phyloP scores from a whole-genome alignment of 2,329 filamentous ascomycete species.

The Fusarium floridanum region DNA sequence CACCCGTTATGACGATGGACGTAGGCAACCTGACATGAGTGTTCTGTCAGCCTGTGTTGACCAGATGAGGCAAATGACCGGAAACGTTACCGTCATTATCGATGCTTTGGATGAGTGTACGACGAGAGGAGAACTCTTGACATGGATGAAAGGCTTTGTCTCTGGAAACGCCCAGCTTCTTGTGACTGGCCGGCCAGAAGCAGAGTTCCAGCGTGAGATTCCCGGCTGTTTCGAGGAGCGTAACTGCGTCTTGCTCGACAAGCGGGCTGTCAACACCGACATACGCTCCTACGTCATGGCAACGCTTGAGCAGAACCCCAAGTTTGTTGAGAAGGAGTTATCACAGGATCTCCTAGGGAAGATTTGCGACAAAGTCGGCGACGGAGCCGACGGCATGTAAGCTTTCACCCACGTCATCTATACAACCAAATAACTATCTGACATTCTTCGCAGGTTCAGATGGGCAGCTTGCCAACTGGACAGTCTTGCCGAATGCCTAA shows the following conservation, averaged over 20 bases:
- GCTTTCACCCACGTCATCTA: conserved; percentile 9
- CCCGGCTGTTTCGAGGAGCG: conserved; percentile 14
- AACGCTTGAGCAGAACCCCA: conserved; percentile 27
- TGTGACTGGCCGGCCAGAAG: conserved; percentile 36
- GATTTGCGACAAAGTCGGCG: conserved; percentile 27
- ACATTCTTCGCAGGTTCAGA: conserved; percentile 41
- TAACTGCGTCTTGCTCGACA: conserved; percentile 35
- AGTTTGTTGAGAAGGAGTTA: conserved; percentile 32
- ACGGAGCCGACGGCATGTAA: conserved; percentile 48
- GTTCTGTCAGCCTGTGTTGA: no score
- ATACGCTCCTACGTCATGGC: conserved; percentile 27
- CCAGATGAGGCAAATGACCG: no score
- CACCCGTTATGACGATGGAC: no score
- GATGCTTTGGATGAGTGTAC: conserved; percentile 44
- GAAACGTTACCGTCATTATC: conserved; percentile 18
- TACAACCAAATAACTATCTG: no score
- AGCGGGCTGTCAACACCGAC: conserved; percentile 29
- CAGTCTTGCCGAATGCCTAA: conserved; percentile 31
- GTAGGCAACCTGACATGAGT: no score
- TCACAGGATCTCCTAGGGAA: conserved; percentile 13
- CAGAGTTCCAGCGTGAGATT: conserved; percentile 13
- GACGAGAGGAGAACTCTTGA: conserved; percentile 31
- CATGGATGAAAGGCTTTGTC: conserved; percentile 26
- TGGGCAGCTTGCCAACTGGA: conserved; percentile 49
- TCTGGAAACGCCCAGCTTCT: conserved; percentile 25